phyloP scores from a whole-genome alignment of 2,329 filamentous ascomycete species.

The Phaeosphaeria sp. region DNA sequence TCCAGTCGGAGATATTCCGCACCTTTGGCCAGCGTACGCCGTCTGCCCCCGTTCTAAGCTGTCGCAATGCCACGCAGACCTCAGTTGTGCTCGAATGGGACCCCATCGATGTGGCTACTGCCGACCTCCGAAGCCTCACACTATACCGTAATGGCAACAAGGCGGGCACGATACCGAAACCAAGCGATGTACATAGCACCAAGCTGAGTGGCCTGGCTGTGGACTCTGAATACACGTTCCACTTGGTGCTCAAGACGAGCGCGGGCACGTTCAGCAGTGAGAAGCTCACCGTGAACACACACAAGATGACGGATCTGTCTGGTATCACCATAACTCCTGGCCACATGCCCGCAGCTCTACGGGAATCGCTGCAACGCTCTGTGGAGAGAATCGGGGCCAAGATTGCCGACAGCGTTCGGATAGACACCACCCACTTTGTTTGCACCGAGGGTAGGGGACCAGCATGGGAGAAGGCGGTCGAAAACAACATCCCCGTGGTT shows the following conservation, averaged over 20 bases:
- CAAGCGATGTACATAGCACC: constrained; percentile 86
- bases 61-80: constrained; percentile 98
- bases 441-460: constrained; percentile 90
- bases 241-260: constrained; percentile 87
- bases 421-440: constrained; percentile 98
- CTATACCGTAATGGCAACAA: constrained; percentile 97
- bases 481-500: constrained; percentile 98
- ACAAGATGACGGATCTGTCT: constrained; percentile 98
- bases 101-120: constrained; percentile 88
- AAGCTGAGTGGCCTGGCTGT: constrained; percentile 97
- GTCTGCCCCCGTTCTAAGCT: constrained; percentile 77
- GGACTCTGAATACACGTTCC: constrained; percentile 94
- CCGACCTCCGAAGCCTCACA: constrained; percentile 85
- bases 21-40: constrained; percentile 86
- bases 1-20: constrained; percentile 88
- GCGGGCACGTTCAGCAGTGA: constrained; percentile 88
- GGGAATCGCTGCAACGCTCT: constrained; percentile 75
- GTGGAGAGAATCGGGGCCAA: constrained; percentile 91
- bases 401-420: constrained; percentile 85
- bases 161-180: constrained; percentile 90
- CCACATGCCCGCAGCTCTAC: constrained; percentile 74
- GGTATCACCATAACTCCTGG: constrained; percentile 95
- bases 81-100: constrained; percentile 98
- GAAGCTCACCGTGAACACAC: constrained; percentile 83
- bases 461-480: constrained; percentile 93